These are phyloP conservation scores for Rhazya stricta DNA, from an alignment of 257 asterid species.

Conservation along the genomic window DNA sequence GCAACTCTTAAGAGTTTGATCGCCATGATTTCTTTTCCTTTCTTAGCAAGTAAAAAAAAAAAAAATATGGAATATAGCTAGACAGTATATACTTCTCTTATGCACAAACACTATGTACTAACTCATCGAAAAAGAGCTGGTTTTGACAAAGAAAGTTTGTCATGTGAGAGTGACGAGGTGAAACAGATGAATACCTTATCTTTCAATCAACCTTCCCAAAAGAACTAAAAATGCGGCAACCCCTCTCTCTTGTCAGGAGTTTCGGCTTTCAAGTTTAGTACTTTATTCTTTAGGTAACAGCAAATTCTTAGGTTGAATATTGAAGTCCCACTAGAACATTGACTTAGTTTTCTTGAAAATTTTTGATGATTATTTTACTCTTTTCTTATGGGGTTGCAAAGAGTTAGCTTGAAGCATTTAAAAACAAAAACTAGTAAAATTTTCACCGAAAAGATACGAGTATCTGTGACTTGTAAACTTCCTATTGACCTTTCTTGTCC, in stretches of 20 bases:
- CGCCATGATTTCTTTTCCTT: background rate
- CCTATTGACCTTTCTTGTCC: background rate
- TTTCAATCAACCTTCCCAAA: background rate
- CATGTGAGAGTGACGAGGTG: conserved; percentile 2
- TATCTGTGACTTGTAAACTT: background rate
- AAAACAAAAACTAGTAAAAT: no score
- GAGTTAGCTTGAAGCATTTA: no score
- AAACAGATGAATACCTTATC: background rate
- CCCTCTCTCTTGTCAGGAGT: background rate
- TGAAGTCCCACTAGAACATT: background rate
- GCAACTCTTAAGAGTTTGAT: background rate
- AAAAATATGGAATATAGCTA: no score
- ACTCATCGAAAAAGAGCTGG: background rate
- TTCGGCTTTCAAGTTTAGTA: background rate
- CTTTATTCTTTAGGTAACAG: background rate
- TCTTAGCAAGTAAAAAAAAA: background rate
- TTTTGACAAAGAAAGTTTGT: background rate
- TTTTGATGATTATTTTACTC: no score
- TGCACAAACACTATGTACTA: background rate
- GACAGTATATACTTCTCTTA: background rate
- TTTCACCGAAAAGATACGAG: no score
- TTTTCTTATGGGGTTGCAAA: no score
- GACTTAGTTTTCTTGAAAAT: background rate
- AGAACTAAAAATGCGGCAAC: background rate
- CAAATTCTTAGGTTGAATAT: background rate